These are phyloP conservation scores for Septoria linicola DNA, from an alignment of 2,329 filamentous ascomycete genomes.

Conservation along the genomic window DNA sequence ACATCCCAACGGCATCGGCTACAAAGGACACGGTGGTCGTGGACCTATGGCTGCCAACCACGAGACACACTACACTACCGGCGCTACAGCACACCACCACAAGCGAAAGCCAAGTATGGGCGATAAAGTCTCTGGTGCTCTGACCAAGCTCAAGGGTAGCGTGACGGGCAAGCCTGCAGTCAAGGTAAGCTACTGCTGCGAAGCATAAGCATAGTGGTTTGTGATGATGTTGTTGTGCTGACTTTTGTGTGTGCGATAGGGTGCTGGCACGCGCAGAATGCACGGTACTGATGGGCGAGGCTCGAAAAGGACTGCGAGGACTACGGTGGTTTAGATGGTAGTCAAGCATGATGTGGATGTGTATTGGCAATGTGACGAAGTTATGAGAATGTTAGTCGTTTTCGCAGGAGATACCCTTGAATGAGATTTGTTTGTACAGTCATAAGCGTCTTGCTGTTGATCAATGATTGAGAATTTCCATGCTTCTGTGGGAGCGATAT, in stretches of 20 bases:
- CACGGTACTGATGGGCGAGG: conserved; percentile 39
- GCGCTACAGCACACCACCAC: conserved; percentile 56
- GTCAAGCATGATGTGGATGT: no score
- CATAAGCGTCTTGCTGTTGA: no score
- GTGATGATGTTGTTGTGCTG: not conserved
- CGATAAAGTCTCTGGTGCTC: conserved; percentile 74
- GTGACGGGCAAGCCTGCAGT: conserved; percentile 67
- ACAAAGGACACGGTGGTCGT: conserved; percentile 29
- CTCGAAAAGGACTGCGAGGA: conserved; percentile 1
- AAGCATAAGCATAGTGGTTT: no score
- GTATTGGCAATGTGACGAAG: no score
- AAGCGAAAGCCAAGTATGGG: conserved; percentile 65
- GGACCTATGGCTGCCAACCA: conserved; percentile 30
- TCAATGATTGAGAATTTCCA: no score
- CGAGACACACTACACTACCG: conserved; percentile 26
- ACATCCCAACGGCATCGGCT: conserved; percentile 30
- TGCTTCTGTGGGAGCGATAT: no score
- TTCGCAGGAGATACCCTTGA: no score
- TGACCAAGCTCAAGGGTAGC: conserved; percentile 70
- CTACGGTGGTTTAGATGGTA: no score
- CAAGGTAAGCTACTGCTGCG: conserved; percentile 56
- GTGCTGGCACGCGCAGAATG: conserved; percentile 39
- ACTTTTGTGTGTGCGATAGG: conserved; percentile 25
- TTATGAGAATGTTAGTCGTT: no score
- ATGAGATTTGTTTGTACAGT: no score